Percentiles rank a stretch among this genome's conserved stretches.
Evolutionary conservation across 352 stramenopile species (phyloP).

Genomic region (Pythium brassicae): DNA sequence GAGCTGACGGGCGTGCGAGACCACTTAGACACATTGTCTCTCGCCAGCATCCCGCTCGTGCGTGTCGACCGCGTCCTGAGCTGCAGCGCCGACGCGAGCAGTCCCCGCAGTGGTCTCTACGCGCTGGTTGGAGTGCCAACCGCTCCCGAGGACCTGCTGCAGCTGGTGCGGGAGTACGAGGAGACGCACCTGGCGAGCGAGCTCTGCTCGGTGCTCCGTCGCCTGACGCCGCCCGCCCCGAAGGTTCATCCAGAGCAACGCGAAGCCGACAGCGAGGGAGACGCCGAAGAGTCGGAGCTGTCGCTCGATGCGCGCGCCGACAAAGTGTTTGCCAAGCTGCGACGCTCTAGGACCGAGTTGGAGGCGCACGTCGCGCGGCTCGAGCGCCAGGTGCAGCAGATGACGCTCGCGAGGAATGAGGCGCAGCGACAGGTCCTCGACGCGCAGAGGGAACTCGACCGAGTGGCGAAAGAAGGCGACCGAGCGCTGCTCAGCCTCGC

Average conservation of each 20-base stretch:
- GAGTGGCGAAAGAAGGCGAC: slow-evolving; percentile 28
- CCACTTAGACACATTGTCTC: not conserved
- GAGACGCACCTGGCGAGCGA: slow-evolving; percentile 1
- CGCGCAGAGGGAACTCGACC: slow-evolving; percentile 20
- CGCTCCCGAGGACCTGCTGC: slow-evolving; percentile 9
- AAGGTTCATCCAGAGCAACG: not conserved
- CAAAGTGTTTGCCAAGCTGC: slow-evolving; percentile 26
- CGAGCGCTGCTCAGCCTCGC: slow-evolving; percentile 30
- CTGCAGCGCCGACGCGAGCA: too few species aligned
- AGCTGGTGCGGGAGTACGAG: slow-evolving; percentile 14
- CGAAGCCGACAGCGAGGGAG: too few species aligned
- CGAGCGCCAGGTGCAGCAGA: slow-evolving; percentile 18
- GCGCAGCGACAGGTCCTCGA: slow-evolving; percentile 24
- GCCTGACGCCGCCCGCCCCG: not conserved
- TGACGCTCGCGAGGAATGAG: slow-evolving; percentile 17
- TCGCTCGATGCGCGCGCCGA: slow-evolving; percentile 22
- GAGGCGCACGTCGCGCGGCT: slow-evolving; percentile 26
- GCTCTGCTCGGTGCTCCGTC: slow-evolving; percentile 2
- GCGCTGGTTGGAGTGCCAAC: slow-evolving; percentile 8
- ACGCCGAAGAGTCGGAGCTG: not conserved
- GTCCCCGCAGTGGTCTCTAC: not conserved
- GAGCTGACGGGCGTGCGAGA: not conserved
- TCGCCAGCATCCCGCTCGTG: slow-evolving; percentile 8
- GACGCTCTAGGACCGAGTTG: slow-evolving; percentile 16
- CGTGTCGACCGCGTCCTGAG: not conserved